These are phyloP conservation scores for Hura crepitans DNA, from an alignment of 441 rosid genomes.

Conservation along the genomic window DNA sequence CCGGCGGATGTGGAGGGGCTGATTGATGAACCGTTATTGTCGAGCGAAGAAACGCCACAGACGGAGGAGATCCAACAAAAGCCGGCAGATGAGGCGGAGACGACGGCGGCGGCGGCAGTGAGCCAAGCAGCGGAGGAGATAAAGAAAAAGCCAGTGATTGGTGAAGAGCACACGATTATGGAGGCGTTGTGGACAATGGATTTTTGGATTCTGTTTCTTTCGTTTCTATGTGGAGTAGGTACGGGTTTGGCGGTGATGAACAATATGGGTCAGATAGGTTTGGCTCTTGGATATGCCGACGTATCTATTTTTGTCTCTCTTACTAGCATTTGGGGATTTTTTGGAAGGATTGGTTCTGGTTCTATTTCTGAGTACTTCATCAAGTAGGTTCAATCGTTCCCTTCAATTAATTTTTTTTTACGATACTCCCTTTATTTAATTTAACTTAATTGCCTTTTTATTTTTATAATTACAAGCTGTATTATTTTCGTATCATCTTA, in stretches of 20 bases:
- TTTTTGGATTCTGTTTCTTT: constrained; percentile 65
- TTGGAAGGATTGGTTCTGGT: constrained; percentile 69
- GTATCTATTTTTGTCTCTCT: constrained; percentile 73
- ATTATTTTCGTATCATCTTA: too few relatives aligned
- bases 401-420: too few relatives aligned
- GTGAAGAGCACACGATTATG: constrained; percentile 68
- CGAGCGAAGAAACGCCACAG: constrained; percentile 7
- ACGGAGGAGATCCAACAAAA: constrained; percentile 10
- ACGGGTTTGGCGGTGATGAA: constrained; percentile 79
- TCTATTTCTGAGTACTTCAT: constrained; percentile 55
- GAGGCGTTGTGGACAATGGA: constrained; percentile 57
- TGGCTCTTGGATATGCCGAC: constrained; percentile 58
- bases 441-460: too few relatives aligned
- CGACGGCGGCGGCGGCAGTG: constrained; percentile 52
- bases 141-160: constrained; percentile 41
- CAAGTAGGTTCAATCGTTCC: constrained; percentile 47
- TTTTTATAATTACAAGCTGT: too few relatives aligned
- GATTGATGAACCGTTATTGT: constrained; percentile 19
- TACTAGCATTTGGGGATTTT: constrained; percentile 75
- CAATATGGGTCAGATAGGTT: constrained; percentile 80
- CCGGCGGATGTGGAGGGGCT: constrained; percentile 37
- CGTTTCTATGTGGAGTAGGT: constrained; percentile 78
- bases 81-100: constrained; percentile 75
- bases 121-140: constrained; percentile 1
- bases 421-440: too few relatives aligned